A percentile compares a stretch with the other conserved stretches of the same genome.
Conservation (phyloP, 2,329 filamentous ascomycete species). For the Ilyonectria mors-panacis region DNA sequence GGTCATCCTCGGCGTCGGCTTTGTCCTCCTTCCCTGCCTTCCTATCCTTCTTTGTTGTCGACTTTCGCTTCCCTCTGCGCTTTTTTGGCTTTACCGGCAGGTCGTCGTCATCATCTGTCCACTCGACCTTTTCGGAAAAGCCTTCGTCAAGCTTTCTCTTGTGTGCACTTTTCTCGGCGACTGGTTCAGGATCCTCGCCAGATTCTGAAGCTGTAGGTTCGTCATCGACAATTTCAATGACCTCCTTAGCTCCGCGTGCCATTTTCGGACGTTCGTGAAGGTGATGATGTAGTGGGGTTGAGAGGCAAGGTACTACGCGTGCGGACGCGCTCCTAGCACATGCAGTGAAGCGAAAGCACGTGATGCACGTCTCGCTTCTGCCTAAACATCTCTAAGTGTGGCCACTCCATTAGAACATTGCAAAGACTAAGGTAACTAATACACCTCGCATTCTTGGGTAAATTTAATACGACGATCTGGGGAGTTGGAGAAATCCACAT, state of each 20-base stretch:
- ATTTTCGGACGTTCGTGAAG: conserved; percentile 27
- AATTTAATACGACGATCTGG: too few species aligned
- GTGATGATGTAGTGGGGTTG: conserved; percentile 15
- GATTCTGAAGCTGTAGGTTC: conserved; percentile 40
- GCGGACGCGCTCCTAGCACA: conserved; percentile 27
- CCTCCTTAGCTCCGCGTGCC: conserved; percentile 30
- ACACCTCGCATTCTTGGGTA: background rate
- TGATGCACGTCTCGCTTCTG: conserved; percentile 28
- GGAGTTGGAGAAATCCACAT: too few species aligned
- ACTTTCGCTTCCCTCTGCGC: conserved; percentile 49
- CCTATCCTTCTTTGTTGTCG: conserved; percentile 47
- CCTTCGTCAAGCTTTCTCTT: conserved; percentile 58
- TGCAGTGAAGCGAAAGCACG: conserved; percentile 43
- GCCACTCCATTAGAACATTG: background rate
- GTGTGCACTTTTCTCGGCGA: conserved; percentile 25
- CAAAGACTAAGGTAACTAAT: background rate
- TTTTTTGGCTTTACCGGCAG: conserved; percentile 70
- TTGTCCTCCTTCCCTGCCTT: conserved; percentile 48
- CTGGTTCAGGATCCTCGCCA: conserved; percentile 26
- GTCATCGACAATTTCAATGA: conserved; percentile 49
- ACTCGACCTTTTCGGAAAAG: conserved; percentile 62
- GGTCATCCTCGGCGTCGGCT: conserved; percentile 57
- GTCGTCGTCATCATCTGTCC: conserved; percentile 73
- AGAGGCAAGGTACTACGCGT: conserved; percentile 28
- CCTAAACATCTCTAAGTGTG: background rate